Base-by-base conservation (phyloP, 2,329 filamentous ascomycete species). In the Drechmeria coniospora region DNA sequence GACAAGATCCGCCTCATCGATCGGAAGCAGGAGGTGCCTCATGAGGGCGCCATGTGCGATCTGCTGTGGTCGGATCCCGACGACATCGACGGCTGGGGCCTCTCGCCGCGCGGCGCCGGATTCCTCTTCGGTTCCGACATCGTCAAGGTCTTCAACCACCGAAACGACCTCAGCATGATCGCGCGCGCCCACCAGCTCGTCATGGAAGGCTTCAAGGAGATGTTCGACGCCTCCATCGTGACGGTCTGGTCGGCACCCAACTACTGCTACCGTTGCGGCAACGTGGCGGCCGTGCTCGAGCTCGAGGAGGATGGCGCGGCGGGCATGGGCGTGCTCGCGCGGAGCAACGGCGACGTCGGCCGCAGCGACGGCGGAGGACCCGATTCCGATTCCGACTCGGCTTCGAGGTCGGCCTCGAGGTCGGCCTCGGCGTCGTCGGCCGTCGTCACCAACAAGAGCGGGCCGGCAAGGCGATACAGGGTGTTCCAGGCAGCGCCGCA, bases 171-270 rank as follows among this genome's bases (percentile, higher is more conserved):
- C 16, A 83, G 78, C 14, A 66, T 98, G 28, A 90, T 98, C 38
- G 90, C 87, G 12, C 74, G 90, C 30, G 90, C 90, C 1, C 90
- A 98, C 49, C 90, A 98, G 53, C 73, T 98, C 14, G 90, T 98
- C 38, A 98, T 95, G 90, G 90, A 98, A 51, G 90, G 90, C 0
- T 98, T 94, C 55, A 95, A 95, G 57, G 90, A 95, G 51, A 95
- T 95, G 86, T 98, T 95, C 46, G 83, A 93, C 48, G 79, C 75
- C 10, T 82, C 76, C 26, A 94, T 98, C 37, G 90, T 95, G 23
- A 98, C 90, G 0, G 90, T 98, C n/a, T 98, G 90, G 87, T 92
- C 81, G 1, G 86, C 86, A 8, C 86, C 86, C 1, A 94, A 94
- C 51, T 94, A 94, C 61, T 94, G 86, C 58, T 94, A 94, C 57